Evolutionary conservation across 768 basidiomycete species (phyloP).

Genomic region (Russula vinacea): DNA sequence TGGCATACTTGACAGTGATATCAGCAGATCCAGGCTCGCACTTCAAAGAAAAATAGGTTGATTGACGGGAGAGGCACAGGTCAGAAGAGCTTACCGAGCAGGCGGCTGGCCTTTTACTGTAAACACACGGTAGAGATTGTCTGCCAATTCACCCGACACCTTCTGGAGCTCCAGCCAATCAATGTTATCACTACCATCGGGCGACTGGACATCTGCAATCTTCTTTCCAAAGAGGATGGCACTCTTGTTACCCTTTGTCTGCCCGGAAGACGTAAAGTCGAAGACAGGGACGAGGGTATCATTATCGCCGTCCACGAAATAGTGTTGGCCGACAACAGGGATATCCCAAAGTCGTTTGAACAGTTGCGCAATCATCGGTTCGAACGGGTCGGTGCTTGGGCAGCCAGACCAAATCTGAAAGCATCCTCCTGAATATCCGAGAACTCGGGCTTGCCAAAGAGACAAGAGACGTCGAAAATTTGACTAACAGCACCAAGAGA

Average conservation of each 20-base stretch:
- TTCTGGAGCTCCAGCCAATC: constrained; percentile 24
- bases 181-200: constrained; percentile 4
- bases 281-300: constrained; percentile 12
- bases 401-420: constrained; percentile 2
- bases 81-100: constrained; percentile 3
- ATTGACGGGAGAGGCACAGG: neutral
- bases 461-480: constrained; percentile 23
- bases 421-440: constrained; percentile 1
- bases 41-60: neutral
- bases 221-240: constrained; percentile 22
- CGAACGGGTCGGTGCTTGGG: neutral
- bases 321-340: constrained; percentile 17
- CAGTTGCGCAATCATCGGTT: neutral
- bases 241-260: constrained; percentile 1
- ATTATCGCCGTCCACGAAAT: constrained; percentile 6
- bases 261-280: constrained; percentile 22
- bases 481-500: constrained; percentile 18
- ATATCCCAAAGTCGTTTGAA: neutral
- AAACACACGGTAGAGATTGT: constrained; percentile 14
- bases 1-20: constrained; percentile 22
- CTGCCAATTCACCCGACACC: constrained; percentile 10
- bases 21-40: constrained; percentile 14
- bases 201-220: constrained; percentile 10
- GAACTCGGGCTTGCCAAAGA: neutral
- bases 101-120: constrained; percentile 26